phyloP scores from a whole-genome alignment of 2,329 filamentous ascomycete species.

The Hymenoscyphus albidus region DNA sequence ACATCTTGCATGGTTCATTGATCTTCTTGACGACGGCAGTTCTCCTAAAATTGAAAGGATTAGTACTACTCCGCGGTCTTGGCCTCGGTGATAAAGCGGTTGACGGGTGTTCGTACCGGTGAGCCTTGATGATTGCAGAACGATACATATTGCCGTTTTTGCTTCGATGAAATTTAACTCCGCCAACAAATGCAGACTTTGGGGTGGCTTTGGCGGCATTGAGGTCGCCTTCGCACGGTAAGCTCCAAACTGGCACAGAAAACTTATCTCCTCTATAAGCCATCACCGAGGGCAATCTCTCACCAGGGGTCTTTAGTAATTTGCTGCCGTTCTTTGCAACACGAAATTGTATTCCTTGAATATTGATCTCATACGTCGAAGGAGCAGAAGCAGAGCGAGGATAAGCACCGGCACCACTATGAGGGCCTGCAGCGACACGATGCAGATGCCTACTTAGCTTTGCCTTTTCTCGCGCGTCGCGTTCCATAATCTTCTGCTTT shows the following conservation, averaged over 20 bases:
- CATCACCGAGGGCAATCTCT: conserved; percentile 26
- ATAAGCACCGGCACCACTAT: conserved; percentile 11
- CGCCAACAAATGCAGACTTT: conserved; percentile 67
- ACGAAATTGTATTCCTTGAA: conserved; percentile 70
- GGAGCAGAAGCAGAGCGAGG: conserved; percentile 33
- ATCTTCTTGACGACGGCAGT: conserved; percentile 60
- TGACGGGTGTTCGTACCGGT: conserved; percentile 57
- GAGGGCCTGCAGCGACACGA: conserved; percentile 32
- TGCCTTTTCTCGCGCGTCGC: conserved; percentile 55
- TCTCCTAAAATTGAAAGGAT: conserved; percentile 26
- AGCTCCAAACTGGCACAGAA: conserved; percentile 24
- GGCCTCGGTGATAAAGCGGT: conserved; percentile 4
- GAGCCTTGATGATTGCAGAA: conserved; percentile 68
- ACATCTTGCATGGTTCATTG: conserved; percentile 68
- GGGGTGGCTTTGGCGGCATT: conserved; percentile 66
- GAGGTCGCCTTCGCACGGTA: conserved; percentile 48
- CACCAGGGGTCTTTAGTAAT: conserved; percentile 70
- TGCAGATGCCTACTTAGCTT: conserved; percentile 50
- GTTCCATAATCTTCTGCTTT: conserved; percentile 51
- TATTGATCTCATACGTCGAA: conserved; percentile 56
- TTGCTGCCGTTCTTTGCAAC: conserved; percentile 79
- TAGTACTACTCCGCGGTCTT: conserved; percentile 31
- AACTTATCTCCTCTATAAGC: conserved; percentile 14
- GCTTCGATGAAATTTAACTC: conserved; percentile 79
- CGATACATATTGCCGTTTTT: conserved; percentile 85